Conservation (phyloP, 768 basidiomycete species). For the Xerocomus brunneocitrinus region DNA sequence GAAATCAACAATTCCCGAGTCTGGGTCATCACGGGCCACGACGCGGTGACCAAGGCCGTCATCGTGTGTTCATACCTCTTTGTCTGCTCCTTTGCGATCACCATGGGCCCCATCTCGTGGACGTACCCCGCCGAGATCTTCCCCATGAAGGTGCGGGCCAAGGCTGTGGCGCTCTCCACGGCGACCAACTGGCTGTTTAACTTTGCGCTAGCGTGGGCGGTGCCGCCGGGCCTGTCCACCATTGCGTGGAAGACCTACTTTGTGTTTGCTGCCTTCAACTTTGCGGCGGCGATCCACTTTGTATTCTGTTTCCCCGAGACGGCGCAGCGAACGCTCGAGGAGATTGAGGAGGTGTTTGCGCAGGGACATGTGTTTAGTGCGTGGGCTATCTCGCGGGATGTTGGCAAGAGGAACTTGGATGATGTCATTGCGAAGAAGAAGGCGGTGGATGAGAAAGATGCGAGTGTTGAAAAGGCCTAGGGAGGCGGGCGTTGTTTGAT, state of each 20-base stretch:
- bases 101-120: conserved; percentile 76
- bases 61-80: conserved; percentile 77
- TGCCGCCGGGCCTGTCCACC: conserved; percentile 60
- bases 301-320: conserved; percentile 82
- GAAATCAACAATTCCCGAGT: conserved; percentile 38
- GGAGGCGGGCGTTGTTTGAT: not conserved
- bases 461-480: conserved; percentile 4
- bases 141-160: conserved; percentile 64
- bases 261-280: conserved; percentile 75
- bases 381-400: conserved; percentile 60
- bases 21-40: conserved; percentile 59
- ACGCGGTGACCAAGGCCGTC: conserved; percentile 57
- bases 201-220: conserved; percentile 70
- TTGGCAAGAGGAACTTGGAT: conserved; percentile 57
- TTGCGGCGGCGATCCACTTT: conserved; percentile 64
- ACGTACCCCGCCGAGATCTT: conserved; percentile 72
- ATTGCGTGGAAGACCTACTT: conserved; percentile 78
- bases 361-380: conserved; percentile 67
- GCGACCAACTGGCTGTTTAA: conserved; percentile 63
- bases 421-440: conserved; percentile 37
- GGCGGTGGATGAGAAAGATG: conserved; percentile 8
- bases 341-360: conserved; percentile 73
- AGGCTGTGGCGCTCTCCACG: conserved; percentile 44
- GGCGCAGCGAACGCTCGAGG: conserved; percentile 67
- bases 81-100: conserved; percentile 69